Evolutionary conservation across 2,329 filamentous ascomycete species (phyloP), one percentile per base, ranked within the genome.

Genomic region (Helminthosporium solani): DNA sequence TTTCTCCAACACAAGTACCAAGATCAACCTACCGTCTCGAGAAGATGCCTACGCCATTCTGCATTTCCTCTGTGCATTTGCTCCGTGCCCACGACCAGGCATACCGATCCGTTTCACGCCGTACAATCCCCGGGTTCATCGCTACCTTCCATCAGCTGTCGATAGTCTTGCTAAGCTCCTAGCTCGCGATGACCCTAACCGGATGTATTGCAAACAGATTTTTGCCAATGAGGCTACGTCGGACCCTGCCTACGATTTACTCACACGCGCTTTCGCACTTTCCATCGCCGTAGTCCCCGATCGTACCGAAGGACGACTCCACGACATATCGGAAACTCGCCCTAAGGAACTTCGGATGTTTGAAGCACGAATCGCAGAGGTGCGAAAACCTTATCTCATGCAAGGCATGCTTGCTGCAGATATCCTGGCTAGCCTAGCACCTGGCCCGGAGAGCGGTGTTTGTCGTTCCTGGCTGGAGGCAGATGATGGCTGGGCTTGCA

Each of bases 371-470:
- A 78, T 90, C 4, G 81, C 94, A 4, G 90, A 96, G 66, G 83
- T 82, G 3, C 84, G 94, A 46, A 96, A 95, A 70, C 87, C 94
- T 0, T 86, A 90, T 60, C 74, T 99, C 9, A 94, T 95, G 80
- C 94, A 99, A 71, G 91, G 90, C 1, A 82, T 97, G 59, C 78
- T 97, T 5, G 88, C 90, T 1, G 91, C 90, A 0, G 91, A 97
- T 57, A 95, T 97, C 41, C 74, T 97, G 2, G 84, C 90, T 0
- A 85, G 85, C 8, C 76, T 96, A 21, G 82, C 84, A 2, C 86
- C 86, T 2, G 80, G 80, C 3, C 78, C 82, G n/a, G 90, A 95
- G 54, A 80, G 79, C 14, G 80, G 82, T 3, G 73, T 96, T 7
- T 86, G 91, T 3, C 82, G 83, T 45, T 77, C 81, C 0, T 97